Conservation (phyloP, 129 eudicot species). For the Cynara cardunculus region DNA sequence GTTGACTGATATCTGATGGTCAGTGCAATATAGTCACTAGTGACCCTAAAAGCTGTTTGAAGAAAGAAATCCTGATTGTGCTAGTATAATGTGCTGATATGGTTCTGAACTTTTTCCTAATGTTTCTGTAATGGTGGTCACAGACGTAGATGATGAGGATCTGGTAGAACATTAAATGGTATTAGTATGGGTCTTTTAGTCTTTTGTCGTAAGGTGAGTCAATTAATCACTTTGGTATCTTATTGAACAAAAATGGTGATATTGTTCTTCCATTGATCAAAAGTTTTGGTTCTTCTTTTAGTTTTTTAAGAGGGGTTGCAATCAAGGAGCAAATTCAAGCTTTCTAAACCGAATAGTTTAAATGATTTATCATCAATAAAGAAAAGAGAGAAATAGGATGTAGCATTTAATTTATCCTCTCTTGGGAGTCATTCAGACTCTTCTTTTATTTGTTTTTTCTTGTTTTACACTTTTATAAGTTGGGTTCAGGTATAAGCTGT, state of each 20-base stretch:
- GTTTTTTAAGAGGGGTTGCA: too few species aligned
- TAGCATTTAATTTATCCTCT: background rate
- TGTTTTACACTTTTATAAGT: background rate
- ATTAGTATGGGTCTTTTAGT: background rate
- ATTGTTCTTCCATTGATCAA: too few species aligned
- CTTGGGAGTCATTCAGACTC: background rate
- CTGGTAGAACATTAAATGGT: background rate
- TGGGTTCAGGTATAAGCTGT: background rate
- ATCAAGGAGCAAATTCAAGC: background rate
- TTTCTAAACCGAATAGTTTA: background rate
- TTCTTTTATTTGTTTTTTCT: background rate
- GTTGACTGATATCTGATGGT: slow-evolving; percentile 11
- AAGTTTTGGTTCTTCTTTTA: too few species aligned
- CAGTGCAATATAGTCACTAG: background rate
- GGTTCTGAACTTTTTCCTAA: background rate
- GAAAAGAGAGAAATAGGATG: background rate
- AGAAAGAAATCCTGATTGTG: background rate
- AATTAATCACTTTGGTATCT: too few species aligned
- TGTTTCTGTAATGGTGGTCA: background rate
- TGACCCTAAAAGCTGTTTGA: background rate
- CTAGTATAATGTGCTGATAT: background rate
- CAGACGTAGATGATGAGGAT: background rate
- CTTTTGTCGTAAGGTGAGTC: background rate
- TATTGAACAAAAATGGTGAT: too few species aligned
- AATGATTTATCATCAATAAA: background rate